Conservation (phyloP, 306 rosid species). For the cucumber (Cucumis sativus) region Cucumber_9930_V3 NC_026655.2:7564001-7564500, state of each 20-base stretch:
- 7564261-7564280: slow-evolving; percentile 39
- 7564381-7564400: slow-evolving; percentile 34
- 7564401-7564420: slow-evolving; percentile 67
- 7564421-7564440: slow-evolving; percentile 47
- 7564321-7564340: slow-evolving; percentile 38
- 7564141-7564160: background rate
- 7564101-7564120: background rate
- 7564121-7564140: background rate
- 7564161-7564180: background rate
- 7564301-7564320: slow-evolving; percentile 29
- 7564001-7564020: background rate
- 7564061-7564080: background rate
- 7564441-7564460: slow-evolving; percentile 24
- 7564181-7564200: slow-evolving; percentile 10
- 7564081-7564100: background rate
- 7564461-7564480: slow-evolving; percentile 47
- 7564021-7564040: background rate
- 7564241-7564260: slow-evolving; percentile 82
- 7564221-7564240: slow-evolving; percentile 54
- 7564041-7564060: background rate
- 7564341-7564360: slow-evolving; percentile 62
- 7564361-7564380: slow-evolving; percentile 1
- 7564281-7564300: slow-evolving; percentile 61
- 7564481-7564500: slow-evolving; percentile 31
- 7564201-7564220: slow-evolving; percentile 65